Evolutionary conservation across 495 filamentous ascomycete genomes (phyloP), one percentile per base, ranked within the genome.

Genomic region (Neohortaea acidophila): DNA sequence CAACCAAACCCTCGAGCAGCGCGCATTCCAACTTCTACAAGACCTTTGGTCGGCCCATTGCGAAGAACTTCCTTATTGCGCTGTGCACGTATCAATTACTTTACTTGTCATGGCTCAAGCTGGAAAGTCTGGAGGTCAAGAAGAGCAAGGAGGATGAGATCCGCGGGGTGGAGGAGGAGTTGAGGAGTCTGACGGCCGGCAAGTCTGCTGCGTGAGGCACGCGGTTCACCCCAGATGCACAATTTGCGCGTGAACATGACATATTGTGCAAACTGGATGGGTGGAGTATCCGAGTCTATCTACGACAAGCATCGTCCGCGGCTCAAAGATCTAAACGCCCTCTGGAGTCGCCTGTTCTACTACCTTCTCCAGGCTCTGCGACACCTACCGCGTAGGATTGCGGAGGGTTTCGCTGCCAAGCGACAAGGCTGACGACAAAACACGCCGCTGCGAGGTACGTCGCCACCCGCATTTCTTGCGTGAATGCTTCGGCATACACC

Each of bases 71-170:
- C 51, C 68, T 94, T 7, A 75, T 84, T 35, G 81, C 84, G 11
- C 64, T 94, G 17, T 79, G 92, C 57, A 82, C 79, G 0, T 97
- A 93, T 60, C 89, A 97, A 57, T 51, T 82, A 8, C 58, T 73
- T 18, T 92, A 94, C 59, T 91, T 72, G 70, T 60, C 64, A 15
- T 97, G 87, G 89, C 42, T 73, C 58, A 89, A 81, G 60, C 63
- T 96, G n/a, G 87, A 94, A 60, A 68, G 64, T 38, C 66, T 82
- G 43, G 82, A 85, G 55, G 61, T 67, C 21, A 81, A 73, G 59
- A 60, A 65, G 9, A 65, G 77, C 30, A 73, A 72, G 53, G 66
- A 66, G 41, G 55, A 68, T 73, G 54, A 47, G 30, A 31, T 43
- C 8, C 15, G 24, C 8, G 4, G 11, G 24, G 14, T 47, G n/a